phyloP scores from a whole-genome alignment of 2,329 filamentous ascomycete species.

The Raffaelea albimanens region DNA sequence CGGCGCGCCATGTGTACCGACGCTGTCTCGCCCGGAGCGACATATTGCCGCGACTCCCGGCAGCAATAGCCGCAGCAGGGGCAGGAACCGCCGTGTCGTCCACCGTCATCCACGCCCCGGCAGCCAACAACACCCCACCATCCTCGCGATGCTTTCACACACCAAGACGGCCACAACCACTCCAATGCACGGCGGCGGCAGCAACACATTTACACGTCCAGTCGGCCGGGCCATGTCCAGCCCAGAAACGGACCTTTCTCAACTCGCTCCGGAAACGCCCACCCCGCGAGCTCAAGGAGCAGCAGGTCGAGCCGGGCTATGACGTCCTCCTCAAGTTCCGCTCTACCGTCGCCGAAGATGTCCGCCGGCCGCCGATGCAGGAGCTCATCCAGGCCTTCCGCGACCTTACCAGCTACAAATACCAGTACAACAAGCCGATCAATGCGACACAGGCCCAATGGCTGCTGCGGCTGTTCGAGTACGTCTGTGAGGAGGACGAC shows the following conservation, averaged over 20 bases:
- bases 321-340: slow-evolving; percentile 61
- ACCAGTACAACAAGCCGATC: slow-evolving; percentile 36
- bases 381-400: slow-evolving; percentile 58
- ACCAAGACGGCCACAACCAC: background rate
- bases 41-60: background rate
- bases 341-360: slow-evolving; percentile 50
- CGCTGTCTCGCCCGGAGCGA: slow-evolving; percentile 35
- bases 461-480: slow-evolving; percentile 36
- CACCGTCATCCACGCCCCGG: too few species aligned
- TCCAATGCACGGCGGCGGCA: too few species aligned
- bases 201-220: too few species aligned
- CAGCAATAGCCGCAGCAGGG: too few species aligned
- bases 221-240: background rate
- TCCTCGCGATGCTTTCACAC: background rate
- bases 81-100: too few species aligned
- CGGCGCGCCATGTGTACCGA: slow-evolving; percentile 46
- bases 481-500: slow-evolving; percentile 53
- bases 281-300: slow-evolving; percentile 48
- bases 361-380: slow-evolving; percentile 53
- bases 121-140: too few species aligned
- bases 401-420: slow-evolving; percentile 51
- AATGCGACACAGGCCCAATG: slow-evolving; percentile 60
- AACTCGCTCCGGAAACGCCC: slow-evolving; percentile 48
- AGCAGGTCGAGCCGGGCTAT: slow-evolving; percentile 61
- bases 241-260: slow-evolving; percentile 46